Evolutionary conservation across 169 alveolate species (phyloP), one percentile per base, ranked within the genome.

Genomic region (Eimeria praecox): DNA sequence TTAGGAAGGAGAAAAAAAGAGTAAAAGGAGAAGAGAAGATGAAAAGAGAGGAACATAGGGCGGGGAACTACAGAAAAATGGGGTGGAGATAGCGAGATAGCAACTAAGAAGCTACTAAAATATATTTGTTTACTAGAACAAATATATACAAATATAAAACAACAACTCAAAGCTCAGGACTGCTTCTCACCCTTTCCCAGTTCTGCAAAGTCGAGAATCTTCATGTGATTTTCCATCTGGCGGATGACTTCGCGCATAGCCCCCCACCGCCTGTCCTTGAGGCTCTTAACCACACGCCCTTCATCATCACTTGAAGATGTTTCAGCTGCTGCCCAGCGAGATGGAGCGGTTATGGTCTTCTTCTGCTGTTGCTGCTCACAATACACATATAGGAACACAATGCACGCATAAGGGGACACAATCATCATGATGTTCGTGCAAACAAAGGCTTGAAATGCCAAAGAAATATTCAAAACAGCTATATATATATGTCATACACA

Each of bases 221-320:
- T 94, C 95, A 96, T 87, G 89, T 96, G 96, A 49, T 96, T 96
- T 20, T 66, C 82, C 96, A 96, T 94, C 46, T 92, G 92, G 2
- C 91, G 89, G 78, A 96, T 96, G 42, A 44, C 95, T 52, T 94
- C 94, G n/a, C 95, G 95, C 96, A 96, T 66, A 14, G 95, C 95
- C 40, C 95, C 95, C 91, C 92, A 92, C 52, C 95, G 88, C 24
- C 96, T 35, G 22, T 95, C 95, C 49, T 90, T 95, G 35, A 90
- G 83, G 54, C 94, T 49, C 77, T 90, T 88, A 27, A 95, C 96
- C 9, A 95, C 95, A 54, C 96, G 95, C 10, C 94, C 95, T 42
- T 95, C 95, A 33, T 95, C 96, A 27, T 95, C 96, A 44, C 96
- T 95, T 46, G 90, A 66, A 46, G 91, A 87, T 42, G 95, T 88